Base-by-base conservation (phyloP, 1,284 basidiomycete species). In the Fomes fomentarius region DNA sequence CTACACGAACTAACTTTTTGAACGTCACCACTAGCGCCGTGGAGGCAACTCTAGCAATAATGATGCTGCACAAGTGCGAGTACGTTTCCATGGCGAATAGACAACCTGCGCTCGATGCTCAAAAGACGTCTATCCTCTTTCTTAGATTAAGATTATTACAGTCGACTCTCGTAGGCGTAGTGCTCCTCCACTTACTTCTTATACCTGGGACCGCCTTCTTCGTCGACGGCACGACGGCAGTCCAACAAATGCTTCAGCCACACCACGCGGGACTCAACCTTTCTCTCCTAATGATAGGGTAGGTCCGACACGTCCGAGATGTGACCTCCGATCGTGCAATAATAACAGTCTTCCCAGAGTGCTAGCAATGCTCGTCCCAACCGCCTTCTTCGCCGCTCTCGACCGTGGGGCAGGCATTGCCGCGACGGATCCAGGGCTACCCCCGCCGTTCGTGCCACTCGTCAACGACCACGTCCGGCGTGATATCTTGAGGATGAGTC, bases 31-130 rank as follows among this genome's bases (percentile, higher is more conserved):
- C 15, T 41, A 76, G 74, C 50, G 67, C 67, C 15, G 72, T 77
- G 2, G 86, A 89, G 70, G 85, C 80, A 0, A 85, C 84, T 0
- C 71, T 89, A 4, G 84, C 84, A 0, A 83, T 89, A 48, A 80
- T 88, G 54, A 70, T 89, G 15, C 69, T 89, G 7, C 63, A 69
- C n/a, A 80, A 80, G 68, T 85, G 85, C 82, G 80, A 88, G 83
- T 86, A 59, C 71, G 83, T 78, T 26, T n/a, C n/a, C n/a, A n/a
- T n/a, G n/a, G n/a, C n/a, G n/a, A n/a, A n/a, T n/a, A n/a, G n/a
- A n/a, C n/a, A n/a, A n/a, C n/a, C n/a, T n/a, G n/a, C n/a, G n/a
- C n/a, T n/a, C n/a, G n/a, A n/a, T n/a, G n/a, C n/a, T n/a, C n/a
- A n/a, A n/a, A n/a, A n/a, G n/a, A n/a, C n/a, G n/a, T n/a, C n/a